Conservation (phyloP, 306 rosid genomes). For the Morella rubra region DNA sequence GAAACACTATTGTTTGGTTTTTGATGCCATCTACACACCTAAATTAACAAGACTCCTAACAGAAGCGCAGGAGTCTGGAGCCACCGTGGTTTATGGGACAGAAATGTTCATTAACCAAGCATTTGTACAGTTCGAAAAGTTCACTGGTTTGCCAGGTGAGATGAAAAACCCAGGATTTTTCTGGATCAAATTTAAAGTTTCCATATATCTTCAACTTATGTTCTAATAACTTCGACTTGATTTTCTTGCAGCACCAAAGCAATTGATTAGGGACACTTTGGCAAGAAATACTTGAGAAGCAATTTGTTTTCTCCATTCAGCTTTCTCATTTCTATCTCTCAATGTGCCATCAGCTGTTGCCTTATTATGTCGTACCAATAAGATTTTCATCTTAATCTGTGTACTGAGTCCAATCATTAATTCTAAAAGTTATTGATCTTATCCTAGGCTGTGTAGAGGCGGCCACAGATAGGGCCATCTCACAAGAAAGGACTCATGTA, state of each 20-base stretch:
- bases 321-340: neutral
- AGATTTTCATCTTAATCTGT: neutral
- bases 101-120: slow-evolving; percentile 77
- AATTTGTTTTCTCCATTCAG: neutral
- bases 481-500: neutral
- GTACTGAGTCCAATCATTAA: slow-evolving; percentile 9
- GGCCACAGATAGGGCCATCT: neutral
- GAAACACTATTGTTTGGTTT: slow-evolving; percentile 57
- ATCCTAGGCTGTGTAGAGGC: neutral
- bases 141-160: slow-evolving; percentile 62
- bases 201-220: neutral
- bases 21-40: slow-evolving; percentile 69
- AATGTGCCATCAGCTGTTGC: slow-evolving; percentile 1
- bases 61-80: slow-evolving; percentile 67
- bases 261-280: slow-evolving; percentile 48
- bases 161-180: neutral
- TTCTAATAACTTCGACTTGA: neutral
- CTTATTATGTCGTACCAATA: slow-evolving; percentile 12
- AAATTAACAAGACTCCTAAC: slow-evolving; percentile 61
- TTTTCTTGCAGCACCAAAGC: slow-evolving; percentile 56
- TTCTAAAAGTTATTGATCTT: neutral
- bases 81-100: slow-evolving; percentile 49
- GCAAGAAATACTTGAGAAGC: slow-evolving; percentile 35
- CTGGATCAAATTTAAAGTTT: neutral
- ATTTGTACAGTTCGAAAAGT: slow-evolving; percentile 56